These are phyloP conservation scores for Oxalis stricta DNA, from an alignment of 441 rosid genomes.

Conservation along the genomic window DNA sequence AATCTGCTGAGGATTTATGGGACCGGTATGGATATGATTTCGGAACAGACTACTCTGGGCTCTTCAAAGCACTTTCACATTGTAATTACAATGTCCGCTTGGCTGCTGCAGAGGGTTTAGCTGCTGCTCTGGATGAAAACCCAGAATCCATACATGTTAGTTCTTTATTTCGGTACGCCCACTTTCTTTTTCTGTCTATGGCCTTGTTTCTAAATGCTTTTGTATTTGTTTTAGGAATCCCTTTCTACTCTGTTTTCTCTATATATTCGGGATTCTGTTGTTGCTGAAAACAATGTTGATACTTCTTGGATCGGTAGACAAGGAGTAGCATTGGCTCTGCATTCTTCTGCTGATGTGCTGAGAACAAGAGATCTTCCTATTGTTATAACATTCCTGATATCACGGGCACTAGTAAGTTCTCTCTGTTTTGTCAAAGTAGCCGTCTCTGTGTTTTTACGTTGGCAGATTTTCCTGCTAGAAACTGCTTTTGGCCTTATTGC, in stretches of 20 bases:
- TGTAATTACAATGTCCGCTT: conserved; percentile 71
- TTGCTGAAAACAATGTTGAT: conserved; percentile 50
- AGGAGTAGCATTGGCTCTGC: conserved; percentile 87
- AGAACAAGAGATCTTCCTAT: conserved; percentile 96
- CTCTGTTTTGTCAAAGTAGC: conserved; percentile 7
- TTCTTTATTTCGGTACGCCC: conserved; percentile 3
- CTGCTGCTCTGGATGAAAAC: conserved; percentile 91
- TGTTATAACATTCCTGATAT: conserved; percentile 93
- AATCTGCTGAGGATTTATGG: conserved; percentile 94
- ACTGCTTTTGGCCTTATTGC: too few relatives aligned
- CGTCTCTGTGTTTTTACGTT: not conserved
- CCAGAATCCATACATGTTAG: conserved; percentile 80
- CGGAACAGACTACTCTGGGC: conserved; percentile 82
- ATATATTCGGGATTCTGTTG: conserved; percentile 61
- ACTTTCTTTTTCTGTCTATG: conserved; percentile 7
- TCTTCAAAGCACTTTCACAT: conserved; percentile 71
- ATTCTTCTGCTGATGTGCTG: conserved; percentile 87
- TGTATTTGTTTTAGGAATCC: conserved; percentile 52
- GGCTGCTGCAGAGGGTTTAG: conserved; percentile 96
- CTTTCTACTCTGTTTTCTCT: conserved; percentile 87
- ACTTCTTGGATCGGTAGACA: conserved; percentile 93
- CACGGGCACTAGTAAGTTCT: conserved; percentile 79
- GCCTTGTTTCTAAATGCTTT: conserved; percentile 13
- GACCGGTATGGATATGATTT: conserved; percentile 86
- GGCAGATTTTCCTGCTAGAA: not conserved